Evolutionary conservation across 78 protist species (phyloP).

Genomic region (Protostelium mycophagum): DNA sequence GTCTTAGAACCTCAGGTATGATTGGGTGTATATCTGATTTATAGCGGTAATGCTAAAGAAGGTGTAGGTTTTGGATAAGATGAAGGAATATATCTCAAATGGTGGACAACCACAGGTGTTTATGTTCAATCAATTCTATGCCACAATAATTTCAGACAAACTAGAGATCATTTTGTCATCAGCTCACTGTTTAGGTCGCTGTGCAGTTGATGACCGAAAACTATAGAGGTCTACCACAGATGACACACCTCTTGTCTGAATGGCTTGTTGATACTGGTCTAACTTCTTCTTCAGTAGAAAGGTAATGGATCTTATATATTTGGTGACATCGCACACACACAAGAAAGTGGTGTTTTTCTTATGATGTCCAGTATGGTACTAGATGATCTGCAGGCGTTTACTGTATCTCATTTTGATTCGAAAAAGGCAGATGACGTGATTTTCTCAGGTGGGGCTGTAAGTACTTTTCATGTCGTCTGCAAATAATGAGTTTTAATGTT

Average conservation of each 20-base stretch:
- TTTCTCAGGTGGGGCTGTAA: background rate
- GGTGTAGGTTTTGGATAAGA: background rate
- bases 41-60: background rate
- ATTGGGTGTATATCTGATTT: background rate
- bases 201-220: background rate
- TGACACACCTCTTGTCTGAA: background rate
- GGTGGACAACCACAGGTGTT: background rate
- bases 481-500: too few species aligned
- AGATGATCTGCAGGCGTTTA: background rate
- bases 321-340: background rate
- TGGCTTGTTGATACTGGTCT: background rate
- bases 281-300: background rate
- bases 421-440: background rate
- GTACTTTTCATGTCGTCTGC: too few species aligned
- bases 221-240: background rate
- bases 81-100: background rate
- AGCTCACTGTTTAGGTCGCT: background rate
- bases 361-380: background rate
- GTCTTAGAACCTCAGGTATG: background rate
- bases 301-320: background rate
- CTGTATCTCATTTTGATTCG: background rate
- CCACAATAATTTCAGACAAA: too few species aligned
- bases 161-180: background rate
- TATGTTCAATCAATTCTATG: background rate
- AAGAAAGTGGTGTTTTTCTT: background rate